Base-by-base conservation (phyloP, 257 asterid species). In the Capsicum baccatum region DNA sequence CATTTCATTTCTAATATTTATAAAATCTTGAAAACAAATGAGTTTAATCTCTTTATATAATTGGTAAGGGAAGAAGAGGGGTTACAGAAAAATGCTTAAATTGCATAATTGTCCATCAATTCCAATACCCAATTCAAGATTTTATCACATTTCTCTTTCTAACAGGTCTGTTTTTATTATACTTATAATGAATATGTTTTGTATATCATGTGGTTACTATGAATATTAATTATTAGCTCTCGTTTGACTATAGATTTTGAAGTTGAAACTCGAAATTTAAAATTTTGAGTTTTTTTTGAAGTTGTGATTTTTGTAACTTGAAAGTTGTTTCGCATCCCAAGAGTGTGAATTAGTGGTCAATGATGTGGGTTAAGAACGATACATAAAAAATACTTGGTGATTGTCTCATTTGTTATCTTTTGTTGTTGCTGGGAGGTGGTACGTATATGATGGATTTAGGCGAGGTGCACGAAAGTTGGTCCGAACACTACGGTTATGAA, bases 71-170 rank as follows among this genome's bases (percentile, higher is more conserved):
- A 12, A 74, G 44, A 74, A 74, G 50, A 50, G 80, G 62, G 81
- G 79, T 50, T 50, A 85, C 42, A 83, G 79, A 88, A 88, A 85
- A n/a, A 87, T 93, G 97, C 92, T 95, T 91, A 98, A 92, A 88
- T 88, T 91, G 84, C 84, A 88, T 88, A 84, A 88, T 88, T 85
- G 91, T 88, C 82, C 85, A 84, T 92, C 97, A 73, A 88, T 52
- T 88, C 84, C 93, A 42, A 21, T 87, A 19, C 85, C 84, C 47
- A 85, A 86, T 82, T 86, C 87, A 85, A 87, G 90, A 71, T 82
- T 88, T 83, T 67, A 64, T 85, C 90, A 84, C 57, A 82, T 76
- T 81, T 84, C 87, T 82, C 90, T 86, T 79, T 85, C 83, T 16
- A 88, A 83, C 69, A 91, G 98, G 99, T 94, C 73, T 11, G 56